Evolutionary conservation across 2,329 filamentous ascomycete genomes (phyloP).

Genomic region (Ophiocordyceps camponoti-rufipedis): DNA sequence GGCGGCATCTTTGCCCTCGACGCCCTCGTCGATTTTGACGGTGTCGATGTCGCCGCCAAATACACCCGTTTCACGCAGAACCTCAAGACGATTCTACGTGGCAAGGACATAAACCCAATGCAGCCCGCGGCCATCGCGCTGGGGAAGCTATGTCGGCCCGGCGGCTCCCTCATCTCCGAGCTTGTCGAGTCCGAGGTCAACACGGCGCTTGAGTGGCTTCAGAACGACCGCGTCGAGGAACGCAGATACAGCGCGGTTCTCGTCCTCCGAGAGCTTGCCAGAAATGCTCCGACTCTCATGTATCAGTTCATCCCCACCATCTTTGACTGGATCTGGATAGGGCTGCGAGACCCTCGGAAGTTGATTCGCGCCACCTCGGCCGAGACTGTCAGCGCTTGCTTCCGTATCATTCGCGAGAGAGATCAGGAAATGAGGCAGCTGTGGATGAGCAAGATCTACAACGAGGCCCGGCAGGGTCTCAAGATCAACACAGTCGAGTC

Average conservation of each 20-base stretch:
- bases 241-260: slow-evolving; percentile 85
- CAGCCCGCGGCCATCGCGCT: slow-evolving; percentile 75
- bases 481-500: slow-evolving; percentile 67
- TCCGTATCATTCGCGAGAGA: slow-evolving; percentile 86
- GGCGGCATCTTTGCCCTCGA: slow-evolving; percentile 87
- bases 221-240: slow-evolving; percentile 86
- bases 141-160: slow-evolving; percentile 78
- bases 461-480: slow-evolving; percentile 66
- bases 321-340: slow-evolving; percentile 92
- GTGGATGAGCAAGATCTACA: slow-evolving; percentile 84
- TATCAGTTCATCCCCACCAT: slow-evolving; percentile 92
- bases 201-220: slow-evolving; percentile 88
- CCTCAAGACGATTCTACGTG: slow-evolving; percentile 70
- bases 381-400: slow-evolving; percentile 85
- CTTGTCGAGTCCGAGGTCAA: slow-evolving; percentile 94
- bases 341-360: slow-evolving; percentile 72
- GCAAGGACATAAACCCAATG: slow-evolving; percentile 83
- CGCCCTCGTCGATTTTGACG: slow-evolving; percentile 87
- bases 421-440: slow-evolving; percentile 73
- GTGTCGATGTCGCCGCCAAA: slow-evolving; percentile 81
- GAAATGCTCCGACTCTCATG: slow-evolving; percentile 86
- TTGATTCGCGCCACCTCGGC: slow-evolving; percentile 84
- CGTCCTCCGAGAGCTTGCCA: slow-evolving; percentile 74
- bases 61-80: slow-evolving; percentile 89
- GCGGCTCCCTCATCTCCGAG: slow-evolving; percentile 85